Percentiles rank a stretch among this genome's conserved stretches.
phyloP scores from a whole-genome alignment of 139 green algal genomes.

The Chlamydomonas schloesseri region DNA sequence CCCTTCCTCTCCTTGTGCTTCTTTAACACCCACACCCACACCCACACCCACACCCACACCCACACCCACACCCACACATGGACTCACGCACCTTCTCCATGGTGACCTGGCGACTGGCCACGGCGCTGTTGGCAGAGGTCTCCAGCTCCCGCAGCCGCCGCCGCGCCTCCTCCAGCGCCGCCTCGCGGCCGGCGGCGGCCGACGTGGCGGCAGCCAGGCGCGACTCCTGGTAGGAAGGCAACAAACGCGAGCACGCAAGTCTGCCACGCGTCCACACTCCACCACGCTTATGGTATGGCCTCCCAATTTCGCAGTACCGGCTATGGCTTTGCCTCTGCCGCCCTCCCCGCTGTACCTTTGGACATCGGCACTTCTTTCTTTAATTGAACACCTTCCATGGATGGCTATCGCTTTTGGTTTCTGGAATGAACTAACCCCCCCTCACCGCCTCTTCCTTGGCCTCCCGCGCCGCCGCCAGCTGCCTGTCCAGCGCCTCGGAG shows the following conservation, averaged over 20 bases:
- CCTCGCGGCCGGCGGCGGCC: neutral
- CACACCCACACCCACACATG: neutral
- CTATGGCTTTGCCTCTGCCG: no score
- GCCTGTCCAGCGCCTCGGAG: neutral
- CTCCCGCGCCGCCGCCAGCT: neutral
- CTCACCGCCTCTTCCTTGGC: constrained; percentile 27
- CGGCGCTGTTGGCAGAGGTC: neutral
- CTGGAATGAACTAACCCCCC: no score
- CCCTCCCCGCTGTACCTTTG: no score
- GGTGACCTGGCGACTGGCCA: neutral
- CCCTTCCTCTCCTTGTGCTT: neutral
- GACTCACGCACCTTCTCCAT: constrained; percentile 5
- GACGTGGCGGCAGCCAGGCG: neutral
- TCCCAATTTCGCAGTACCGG: no score
- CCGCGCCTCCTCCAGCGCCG: constrained; percentile 1
- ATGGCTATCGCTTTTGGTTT: no score
- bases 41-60: neutral
- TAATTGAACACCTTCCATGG: no score
- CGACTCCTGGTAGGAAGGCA: neutral
- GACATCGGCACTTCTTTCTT: no score
- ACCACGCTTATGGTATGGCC: no score
- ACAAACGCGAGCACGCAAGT: neutral
- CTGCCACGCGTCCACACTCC: no score
- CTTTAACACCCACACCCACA: neutral
- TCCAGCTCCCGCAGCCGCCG: constrained; percentile 21